phyloP scores from a whole-genome alignment of 2,329 filamentous ascomycete genomes.

The Aotearoamyces nothofagi region DNA sequence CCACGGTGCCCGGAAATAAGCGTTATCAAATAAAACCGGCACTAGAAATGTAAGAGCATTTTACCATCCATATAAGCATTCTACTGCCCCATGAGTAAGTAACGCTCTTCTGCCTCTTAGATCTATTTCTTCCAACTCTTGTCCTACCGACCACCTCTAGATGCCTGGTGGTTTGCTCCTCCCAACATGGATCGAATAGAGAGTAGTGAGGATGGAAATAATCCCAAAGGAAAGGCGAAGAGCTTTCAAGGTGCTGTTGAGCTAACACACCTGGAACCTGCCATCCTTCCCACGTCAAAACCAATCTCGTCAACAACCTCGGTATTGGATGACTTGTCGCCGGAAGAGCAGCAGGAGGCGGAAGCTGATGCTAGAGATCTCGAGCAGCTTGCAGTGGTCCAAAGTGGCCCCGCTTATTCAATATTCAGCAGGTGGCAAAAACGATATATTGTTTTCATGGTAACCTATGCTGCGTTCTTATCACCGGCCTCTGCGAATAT shows the following conservation, averaged over 20 bases:
- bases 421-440: slow-evolving; percentile 15
- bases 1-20: too few species aligned
- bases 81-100: too few species aligned
- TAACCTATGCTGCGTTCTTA: slow-evolving; percentile 34
- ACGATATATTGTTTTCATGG: slow-evolving; percentile 33
- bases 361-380: slow-evolving; percentile 2
- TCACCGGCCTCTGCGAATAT: slow-evolving; percentile 39
- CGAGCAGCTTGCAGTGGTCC: slow-evolving; percentile 1
- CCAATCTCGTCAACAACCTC: background rate
- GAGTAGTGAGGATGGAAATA: too few species aligned
- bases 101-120: too few species aligned
- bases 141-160: too few species aligned
- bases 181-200: too few species aligned
- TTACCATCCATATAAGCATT: too few species aligned
- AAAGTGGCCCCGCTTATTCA: slow-evolving; percentile 3
- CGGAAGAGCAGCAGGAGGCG: background rate
- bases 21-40: too few species aligned
- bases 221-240: background rate
- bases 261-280: background rate
- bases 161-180: too few species aligned
- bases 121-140: too few species aligned
- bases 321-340: background rate
- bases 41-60: too few species aligned
- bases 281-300: background rate
- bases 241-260: background rate